These are phyloP conservation scores for Staphylotrichum longicolle DNA, from an alignment of 495 filamentous ascomycete species.

Conservation along the genomic window DNA sequence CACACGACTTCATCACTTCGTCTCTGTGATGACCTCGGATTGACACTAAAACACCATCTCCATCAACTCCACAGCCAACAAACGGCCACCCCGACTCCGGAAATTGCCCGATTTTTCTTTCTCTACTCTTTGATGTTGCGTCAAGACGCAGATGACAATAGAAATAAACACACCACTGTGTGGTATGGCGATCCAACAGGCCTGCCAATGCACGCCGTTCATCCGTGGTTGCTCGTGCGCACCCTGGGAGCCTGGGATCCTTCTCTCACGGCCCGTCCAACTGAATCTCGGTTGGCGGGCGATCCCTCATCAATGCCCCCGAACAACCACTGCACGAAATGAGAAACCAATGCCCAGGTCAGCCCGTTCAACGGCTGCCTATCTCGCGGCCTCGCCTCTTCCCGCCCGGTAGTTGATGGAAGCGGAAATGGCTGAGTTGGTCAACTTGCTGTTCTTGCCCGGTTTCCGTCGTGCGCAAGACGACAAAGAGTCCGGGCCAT, in stretches of 20 bases:
- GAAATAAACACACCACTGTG: too few species aligned
- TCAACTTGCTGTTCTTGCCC: slow-evolving; percentile 7
- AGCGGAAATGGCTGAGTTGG: slow-evolving; percentile 2
- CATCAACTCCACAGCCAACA: neutral
- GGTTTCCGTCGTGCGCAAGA: slow-evolving; percentile 8
- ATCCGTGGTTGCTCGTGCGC: too few species aligned
- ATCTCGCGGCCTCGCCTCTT: slow-evolving; percentile 33
- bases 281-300: neutral
- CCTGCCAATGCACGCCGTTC: too few species aligned
- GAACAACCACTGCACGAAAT: neutral
- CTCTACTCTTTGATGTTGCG: neutral
- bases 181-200: too few species aligned
- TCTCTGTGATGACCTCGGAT: neutral
- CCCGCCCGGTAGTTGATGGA: slow-evolving; percentile 26
- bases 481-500: neutral
- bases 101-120: neutral
- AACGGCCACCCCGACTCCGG: slow-evolving; percentile 2
- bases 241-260: too few species aligned
- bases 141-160: too few species aligned
- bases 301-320: slow-evolving; percentile 4
- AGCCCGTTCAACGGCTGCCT: slow-evolving; percentile 4
- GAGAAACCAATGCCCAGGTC: slow-evolving; percentile 19
- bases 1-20: neutral
- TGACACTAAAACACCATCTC: neutral
- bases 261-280: neutral